Percentiles rank a stretch among this genome's conserved stretches.
phyloP scores from a whole-genome alignment of 495 filamentous ascomycete genomes.

The Xylaria intraflava region DNA sequence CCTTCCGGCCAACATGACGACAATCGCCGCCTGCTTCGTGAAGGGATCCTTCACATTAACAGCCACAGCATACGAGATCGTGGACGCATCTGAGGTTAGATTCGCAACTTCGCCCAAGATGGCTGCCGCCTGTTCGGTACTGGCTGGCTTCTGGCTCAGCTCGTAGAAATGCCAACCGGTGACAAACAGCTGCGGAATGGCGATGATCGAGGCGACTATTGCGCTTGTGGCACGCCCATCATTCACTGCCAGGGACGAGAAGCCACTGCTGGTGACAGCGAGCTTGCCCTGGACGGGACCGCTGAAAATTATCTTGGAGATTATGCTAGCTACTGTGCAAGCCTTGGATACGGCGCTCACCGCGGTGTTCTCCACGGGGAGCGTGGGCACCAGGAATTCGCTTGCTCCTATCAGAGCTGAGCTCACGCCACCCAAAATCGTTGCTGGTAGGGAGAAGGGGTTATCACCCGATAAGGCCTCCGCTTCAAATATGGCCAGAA shows the following conservation, averaged over 20 bases:
- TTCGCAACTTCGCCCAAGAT: not conserved
- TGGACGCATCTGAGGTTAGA: not conserved
- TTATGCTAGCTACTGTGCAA: not conserved
- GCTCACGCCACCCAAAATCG: not conserved
- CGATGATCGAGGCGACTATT: constrained; percentile 1
- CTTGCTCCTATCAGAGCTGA: not conserved
- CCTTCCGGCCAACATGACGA: not conserved
- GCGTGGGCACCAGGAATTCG: not conserved
- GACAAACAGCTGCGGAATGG: not conserved
- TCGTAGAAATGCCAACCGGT: constrained; percentile 4
- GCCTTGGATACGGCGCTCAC: not conserved
- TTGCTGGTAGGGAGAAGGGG: not conserved
- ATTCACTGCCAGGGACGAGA: not conserved
- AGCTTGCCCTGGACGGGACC: not conserved
- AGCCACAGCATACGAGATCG: constrained; percentile 2
- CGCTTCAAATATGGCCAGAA: not conserved
- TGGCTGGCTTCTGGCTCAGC: not conserved
- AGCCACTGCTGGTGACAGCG: not conserved
- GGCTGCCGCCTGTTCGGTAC: not conserved
- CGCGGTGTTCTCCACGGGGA: not conserved
- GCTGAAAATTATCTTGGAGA: not conserved
- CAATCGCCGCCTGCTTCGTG: not conserved
- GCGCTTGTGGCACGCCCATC: constrained; percentile 1
- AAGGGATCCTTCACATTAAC: not conserved
- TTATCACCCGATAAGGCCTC: not conserved